Base-by-base conservation (phyloP, 139 green algal species). In the Pseudopediastrum boryanum region DNA sequence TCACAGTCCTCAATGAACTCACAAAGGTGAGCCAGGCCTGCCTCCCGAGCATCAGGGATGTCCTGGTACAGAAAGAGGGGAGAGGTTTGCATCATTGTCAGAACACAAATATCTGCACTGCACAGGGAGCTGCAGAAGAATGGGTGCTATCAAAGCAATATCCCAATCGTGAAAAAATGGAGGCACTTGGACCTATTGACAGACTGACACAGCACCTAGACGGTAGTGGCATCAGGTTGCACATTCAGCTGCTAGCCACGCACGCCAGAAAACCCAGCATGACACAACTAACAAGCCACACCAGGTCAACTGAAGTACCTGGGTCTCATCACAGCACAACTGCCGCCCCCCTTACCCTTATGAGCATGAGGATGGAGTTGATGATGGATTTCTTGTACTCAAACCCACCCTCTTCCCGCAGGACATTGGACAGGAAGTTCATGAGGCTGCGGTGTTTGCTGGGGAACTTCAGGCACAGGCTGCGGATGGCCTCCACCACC, bases 1-100 rank as follows among this genome's bases (percentile, higher is more conserved):
- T 99, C 96, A 85, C 96, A 99, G 85, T 99, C 96, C 88, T 99
- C 96, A 50, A 99, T 99, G 91, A 99, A 99, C 89, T 99, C 96
- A 63, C 93, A 98, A 61, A 99, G 86, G 87, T 99, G 95, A 3
- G 82, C 85, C 62, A 99, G 89, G 3, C 95, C 96, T n/a, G 90
- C 83, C 86, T 99, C 97, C 81, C 97, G 98, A 64, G 97, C 92
- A 27, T 99, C 96, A 16, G 97, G 95, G 69, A 99, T 98, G 56
- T 97, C 92, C 59, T 86, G 79, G 13, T 10, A 43, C 8, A 35
- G 33, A 70, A 12, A 12, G 61, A 44, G 27, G 61, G 21, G 61
- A 48, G 61, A 38, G 29, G 58, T 10, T 38, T 67, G 58, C 13
- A 8, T 33, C 41, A 73, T n/a, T n/a, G 36, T 7, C 8, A 56